Conservation (phyloP, 495 filamentous ascomycete genomes). For the Cercophora newfieldiana region DNA sequence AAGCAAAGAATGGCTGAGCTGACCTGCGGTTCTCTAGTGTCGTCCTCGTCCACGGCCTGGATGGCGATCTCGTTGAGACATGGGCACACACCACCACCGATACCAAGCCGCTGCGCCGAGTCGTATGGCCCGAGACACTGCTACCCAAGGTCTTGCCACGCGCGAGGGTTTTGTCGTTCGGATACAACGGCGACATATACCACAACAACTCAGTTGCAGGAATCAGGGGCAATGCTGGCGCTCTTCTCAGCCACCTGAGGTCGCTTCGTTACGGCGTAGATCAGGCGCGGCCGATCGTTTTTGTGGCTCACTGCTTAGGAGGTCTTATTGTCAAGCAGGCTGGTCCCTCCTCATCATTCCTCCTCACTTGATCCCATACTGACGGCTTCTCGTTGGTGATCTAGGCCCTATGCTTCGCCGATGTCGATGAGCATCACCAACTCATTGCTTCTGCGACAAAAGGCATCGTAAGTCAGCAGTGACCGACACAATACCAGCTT, state of each 20-base stretch:
- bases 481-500: too few relatives aligned
- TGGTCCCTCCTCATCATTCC: neutral
- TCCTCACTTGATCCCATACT: too few relatives aligned
- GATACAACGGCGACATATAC: neutral
- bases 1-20: neutral
- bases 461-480: too few relatives aligned
- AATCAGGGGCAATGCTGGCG: neutral
- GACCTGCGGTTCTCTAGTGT: neutral
- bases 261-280: neutral
- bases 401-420: too few relatives aligned
- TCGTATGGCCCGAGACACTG: neutral
- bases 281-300: neutral
- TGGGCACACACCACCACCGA: neutral
- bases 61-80: neutral
- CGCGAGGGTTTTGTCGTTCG: neutral
- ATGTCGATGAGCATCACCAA: too few relatives aligned
- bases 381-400: too few relatives aligned
- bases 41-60: neutral
- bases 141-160: neutral
- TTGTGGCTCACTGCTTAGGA: neutral
- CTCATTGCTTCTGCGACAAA: too few relatives aligned
- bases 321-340: neutral
- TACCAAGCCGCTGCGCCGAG: too few relatives aligned
- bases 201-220: neutral
- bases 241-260: neutral